Evolutionary conservation across 2,329 filamentous ascomycete species (phyloP).

Genomic region (Anthostomella pinea): DNA sequence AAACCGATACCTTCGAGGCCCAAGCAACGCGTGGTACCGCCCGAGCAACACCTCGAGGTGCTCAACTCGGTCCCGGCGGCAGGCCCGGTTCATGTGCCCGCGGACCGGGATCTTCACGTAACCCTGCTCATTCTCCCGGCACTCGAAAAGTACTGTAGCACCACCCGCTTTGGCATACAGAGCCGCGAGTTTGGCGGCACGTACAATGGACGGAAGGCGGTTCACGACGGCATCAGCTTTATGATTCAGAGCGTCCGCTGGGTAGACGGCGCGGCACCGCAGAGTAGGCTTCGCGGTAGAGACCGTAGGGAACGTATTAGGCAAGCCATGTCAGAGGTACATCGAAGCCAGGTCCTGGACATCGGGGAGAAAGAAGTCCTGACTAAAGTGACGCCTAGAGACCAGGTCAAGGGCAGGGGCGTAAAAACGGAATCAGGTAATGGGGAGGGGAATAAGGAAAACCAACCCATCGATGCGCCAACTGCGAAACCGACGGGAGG

Average conservation of each 20-base stretch:
- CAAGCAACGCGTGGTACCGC: conserved; percentile 27
- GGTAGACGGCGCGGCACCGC: conserved; percentile 69
- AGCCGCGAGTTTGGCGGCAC: conserved; percentile 73
- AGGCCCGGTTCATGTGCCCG: conserved; percentile 62
- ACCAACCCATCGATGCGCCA: conserved; percentile 28
- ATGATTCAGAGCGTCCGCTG: conserved; percentile 79
- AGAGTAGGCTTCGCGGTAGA: conserved; percentile 54
- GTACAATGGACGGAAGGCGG: conserved; percentile 38
- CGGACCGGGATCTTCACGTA: conserved; percentile 78
- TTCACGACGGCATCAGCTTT: conserved; percentile 86
- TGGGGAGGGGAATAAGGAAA: conserved; percentile 46
- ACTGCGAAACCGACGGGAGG: background rate
- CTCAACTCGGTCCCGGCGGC: conserved; percentile 53
- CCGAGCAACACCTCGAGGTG: conserved; percentile 37
- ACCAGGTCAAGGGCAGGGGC: conserved; percentile 27
- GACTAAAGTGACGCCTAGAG: conserved; percentile 20
- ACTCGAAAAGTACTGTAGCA: conserved; percentile 72
- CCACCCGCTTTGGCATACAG: conserved; percentile 75
- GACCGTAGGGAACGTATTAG: conserved; percentile 55
- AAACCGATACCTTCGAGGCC: conserved; percentile 34
- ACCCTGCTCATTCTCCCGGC: conserved; percentile 80
- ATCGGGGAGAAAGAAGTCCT: conserved; percentile 25
- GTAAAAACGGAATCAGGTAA: conserved; percentile 23
- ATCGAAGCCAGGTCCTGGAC: conserved; percentile 35
- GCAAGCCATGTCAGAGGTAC: conserved; percentile 52